These are phyloP conservation scores for Omphalotus guepiniiformis DNA, from an alignment of 768 basidiomycete genomes.

Conservation along the genomic window DNA sequence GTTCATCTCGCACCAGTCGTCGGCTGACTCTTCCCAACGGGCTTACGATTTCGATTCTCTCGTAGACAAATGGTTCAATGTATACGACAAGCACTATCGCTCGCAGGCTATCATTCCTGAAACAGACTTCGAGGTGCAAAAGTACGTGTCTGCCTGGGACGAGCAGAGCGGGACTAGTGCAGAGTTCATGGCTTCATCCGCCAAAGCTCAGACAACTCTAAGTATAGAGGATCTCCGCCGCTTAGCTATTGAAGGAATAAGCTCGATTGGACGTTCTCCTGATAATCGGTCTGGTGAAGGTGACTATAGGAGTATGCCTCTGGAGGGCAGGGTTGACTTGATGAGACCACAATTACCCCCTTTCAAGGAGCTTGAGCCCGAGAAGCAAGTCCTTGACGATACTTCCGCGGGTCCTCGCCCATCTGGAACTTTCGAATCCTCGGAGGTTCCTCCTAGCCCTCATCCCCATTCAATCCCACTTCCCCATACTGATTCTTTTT, in stretches of 20 bases:
- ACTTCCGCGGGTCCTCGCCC: constrained; percentile 12
- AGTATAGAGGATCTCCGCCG: constrained; percentile 63
- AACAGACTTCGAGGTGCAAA: constrained; percentile 56
- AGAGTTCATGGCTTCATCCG: constrained; percentile 15
- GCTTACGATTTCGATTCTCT: constrained; percentile 78
- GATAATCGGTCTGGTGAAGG: constrained; percentile 45
- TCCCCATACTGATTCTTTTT: constrained; percentile 26
- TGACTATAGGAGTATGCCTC: constrained; percentile 74
- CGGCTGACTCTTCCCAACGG: constrained; percentile 31
- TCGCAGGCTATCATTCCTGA: constrained; percentile 41
- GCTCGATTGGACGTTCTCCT: constrained; percentile 19
- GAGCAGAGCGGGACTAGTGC: constrained; percentile 22
- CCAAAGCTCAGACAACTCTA: constrained; percentile 31
- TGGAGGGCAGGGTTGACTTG: constrained; percentile 86
- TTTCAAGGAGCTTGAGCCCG: constrained; percentile 14
- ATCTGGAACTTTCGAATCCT: constrained; percentile 55
- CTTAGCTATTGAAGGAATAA: constrained; percentile 57
- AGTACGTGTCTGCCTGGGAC: constrained; percentile 78
- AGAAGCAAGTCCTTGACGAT: constrained; percentile 3
- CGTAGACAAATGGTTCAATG: constrained; percentile 85
- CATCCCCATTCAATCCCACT: constrained; percentile 44
- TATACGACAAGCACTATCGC: constrained; percentile 88
- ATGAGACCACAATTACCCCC: constrained; percentile 52
- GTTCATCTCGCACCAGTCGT: constrained; percentile 31
- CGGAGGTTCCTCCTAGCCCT: constrained; percentile 64